These are phyloP conservation scores for Galerina sulciceps DNA, from an alignment of 768 basidiomycete species.

Conservation along the genomic window DNA sequence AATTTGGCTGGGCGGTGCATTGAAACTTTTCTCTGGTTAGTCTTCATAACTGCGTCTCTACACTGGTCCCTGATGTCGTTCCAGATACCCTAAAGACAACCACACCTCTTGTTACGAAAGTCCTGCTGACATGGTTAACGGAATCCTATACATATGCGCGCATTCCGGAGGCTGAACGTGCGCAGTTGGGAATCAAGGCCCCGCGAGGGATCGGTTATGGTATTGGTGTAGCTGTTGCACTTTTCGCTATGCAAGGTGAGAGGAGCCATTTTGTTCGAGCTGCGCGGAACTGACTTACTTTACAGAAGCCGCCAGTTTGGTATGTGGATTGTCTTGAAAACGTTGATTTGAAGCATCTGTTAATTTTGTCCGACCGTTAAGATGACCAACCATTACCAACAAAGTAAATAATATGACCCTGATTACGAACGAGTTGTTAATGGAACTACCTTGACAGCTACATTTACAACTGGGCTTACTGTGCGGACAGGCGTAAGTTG, in stretches of 20 bases:
- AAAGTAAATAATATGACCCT: slow-evolving; percentile 29
- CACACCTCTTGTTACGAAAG: slow-evolving; percentile 61
- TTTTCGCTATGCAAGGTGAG: slow-evolving; percentile 66
- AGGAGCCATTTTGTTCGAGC: background rate
- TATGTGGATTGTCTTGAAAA: slow-evolving; percentile 20
- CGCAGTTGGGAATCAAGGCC: slow-evolving; percentile 23
- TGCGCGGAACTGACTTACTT: background rate
- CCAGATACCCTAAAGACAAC: slow-evolving; percentile 54
- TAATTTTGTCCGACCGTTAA: slow-evolving; percentile 7
- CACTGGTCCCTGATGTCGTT: background rate
- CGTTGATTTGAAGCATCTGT: background rate
- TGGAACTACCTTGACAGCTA: slow-evolving; percentile 26
- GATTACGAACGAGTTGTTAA: background rate
- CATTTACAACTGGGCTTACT: slow-evolving; percentile 50
- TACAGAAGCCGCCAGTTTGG: slow-evolving; percentile 46
- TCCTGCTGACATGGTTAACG: slow-evolving; percentile 59
- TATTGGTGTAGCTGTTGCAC: slow-evolving; percentile 58
- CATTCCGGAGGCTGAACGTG: slow-evolving; percentile 39
- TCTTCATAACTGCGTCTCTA: background rate
- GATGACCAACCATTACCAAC: slow-evolving; percentile 52
- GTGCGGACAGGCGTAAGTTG: slow-evolving; percentile 49
- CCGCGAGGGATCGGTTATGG: slow-evolving; percentile 64
- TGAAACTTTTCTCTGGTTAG: slow-evolving; percentile 50
- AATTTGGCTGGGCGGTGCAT: slow-evolving; percentile 52
- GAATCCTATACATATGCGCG: slow-evolving; percentile 48